phyloP scores from a whole-genome alignment of 164 flowering plant species.

The Platanus orientalis region DNA sequence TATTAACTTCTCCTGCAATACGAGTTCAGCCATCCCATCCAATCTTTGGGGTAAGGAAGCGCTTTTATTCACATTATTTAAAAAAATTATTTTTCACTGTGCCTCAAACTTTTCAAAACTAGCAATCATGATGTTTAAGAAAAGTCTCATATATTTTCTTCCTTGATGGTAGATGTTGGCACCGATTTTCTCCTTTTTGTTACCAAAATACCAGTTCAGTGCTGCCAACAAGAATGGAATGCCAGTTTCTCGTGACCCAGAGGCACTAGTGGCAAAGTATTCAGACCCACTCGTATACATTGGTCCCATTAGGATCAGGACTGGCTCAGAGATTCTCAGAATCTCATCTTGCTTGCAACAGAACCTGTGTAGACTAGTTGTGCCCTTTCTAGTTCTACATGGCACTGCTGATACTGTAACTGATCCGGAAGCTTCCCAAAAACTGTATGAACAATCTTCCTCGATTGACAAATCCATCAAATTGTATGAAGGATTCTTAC shows the following conservation, averaged over 20 bases:
- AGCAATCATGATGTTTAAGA: not conserved
- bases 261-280: slow-evolving; percentile 17
- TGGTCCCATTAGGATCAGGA: slow-evolving; percentile 18
- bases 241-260: slow-evolving; percentile 19
- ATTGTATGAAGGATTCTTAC: slow-evolving; percentile 15
- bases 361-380: slow-evolving; percentile 7
- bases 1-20: slow-evolving; percentile 83
- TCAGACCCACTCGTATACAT: slow-evolving; percentile 20
- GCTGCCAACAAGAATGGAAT: slow-evolving; percentile 21
- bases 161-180: slow-evolving; percentile 10
- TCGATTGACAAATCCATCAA: slow-evolving; percentile 19
- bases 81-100: not conserved
- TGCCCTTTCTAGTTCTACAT: slow-evolving; percentile 21
- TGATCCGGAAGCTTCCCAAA: slow-evolving; percentile 13
- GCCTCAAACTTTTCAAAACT: too few relatives aligned
- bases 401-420: slow-evolving; percentile 19
- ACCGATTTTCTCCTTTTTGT: slow-evolving; percentile 16
- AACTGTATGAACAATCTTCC: slow-evolving; percentile 13
- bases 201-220: slow-evolving; percentile 18
- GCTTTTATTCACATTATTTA: not conserved
- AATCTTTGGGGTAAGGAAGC: slow-evolving; percentile 43
- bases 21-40: slow-evolving; percentile 89
- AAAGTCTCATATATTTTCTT: not conserved
- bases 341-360: slow-evolving; percentile 19
- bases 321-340: slow-evolving; percentile 17